Base-by-base conservation (phyloP, 257 asterid genomes). In the Marsdenia floribunda region DNA sequence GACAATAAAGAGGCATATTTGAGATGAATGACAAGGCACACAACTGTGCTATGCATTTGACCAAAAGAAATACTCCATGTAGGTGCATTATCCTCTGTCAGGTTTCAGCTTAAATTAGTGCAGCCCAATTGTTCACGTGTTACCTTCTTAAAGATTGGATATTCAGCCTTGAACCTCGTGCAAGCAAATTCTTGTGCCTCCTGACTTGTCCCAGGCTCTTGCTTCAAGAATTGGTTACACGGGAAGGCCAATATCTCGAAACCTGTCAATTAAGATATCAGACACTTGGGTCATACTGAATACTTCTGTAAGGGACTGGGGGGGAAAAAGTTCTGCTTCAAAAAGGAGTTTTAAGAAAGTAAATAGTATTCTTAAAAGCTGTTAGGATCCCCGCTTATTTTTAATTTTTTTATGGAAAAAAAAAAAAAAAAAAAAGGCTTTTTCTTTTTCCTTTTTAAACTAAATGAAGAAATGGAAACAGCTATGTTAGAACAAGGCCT, bases 191-290 rank as follows among this genome's bases (percentile, higher is more conserved):
- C 83, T 47, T 85, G 89, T 1, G 92, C 93, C 60, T 91, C 94
- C 82, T 88, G 84, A 71, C 97, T 91, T 65, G 96, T 69, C 35
- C 96, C 91, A 4, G 97, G 97, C 80, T 93, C 97, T 87, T 90
- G 98, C 77, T 82, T 64, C 86, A 91, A 74, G 88, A 93, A 93
- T 74, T 93, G 98, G 68, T 91, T 93, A 86, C 97, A 91, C 0
- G 98, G 98, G 68, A 91, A 93, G 24, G 96, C 98, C 89, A 91
- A 82, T 78, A 93, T 84, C 86, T 90, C 96, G 29, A 93, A 90
- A 57, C 89, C 97, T 92, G 74, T 67, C n/a, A 81, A 77, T 77
- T 37, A 78, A 2, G 42, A 68, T 61, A 3, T 4, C 26, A 75
- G 59, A 38, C 21, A 3, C 8, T 75, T 7, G 13, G 49, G 49